phyloP scores from a whole-genome alignment of 768 basidiomycete genomes.

The Mycena olivaceomarginata region DNA sequence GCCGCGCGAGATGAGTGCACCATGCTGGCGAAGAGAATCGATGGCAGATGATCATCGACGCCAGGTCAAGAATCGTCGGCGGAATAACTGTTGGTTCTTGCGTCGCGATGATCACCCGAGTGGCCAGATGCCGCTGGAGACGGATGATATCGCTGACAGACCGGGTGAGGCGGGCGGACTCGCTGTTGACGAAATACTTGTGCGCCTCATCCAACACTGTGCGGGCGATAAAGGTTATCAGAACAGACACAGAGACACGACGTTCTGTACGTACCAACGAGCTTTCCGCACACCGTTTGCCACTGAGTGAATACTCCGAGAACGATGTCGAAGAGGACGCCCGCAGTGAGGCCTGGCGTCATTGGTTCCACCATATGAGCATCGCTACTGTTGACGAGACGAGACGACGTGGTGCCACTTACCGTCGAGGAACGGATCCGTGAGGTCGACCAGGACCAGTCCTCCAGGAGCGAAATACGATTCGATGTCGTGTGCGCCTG shows the following conservation, averaged over 20 bases:
- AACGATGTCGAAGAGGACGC: slow-evolving; percentile 68
- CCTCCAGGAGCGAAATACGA: slow-evolving; percentile 63
- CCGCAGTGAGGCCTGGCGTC: slow-evolving; percentile 33
- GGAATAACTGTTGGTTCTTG: slow-evolving; percentile 1
- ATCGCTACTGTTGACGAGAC: not conserved
- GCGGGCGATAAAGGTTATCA: not conserved
- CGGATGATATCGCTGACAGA: not conserved
- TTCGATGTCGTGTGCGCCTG: slow-evolving; percentile 31
- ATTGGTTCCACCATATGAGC: not conserved
- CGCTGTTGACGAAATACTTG: slow-evolving; percentile 9
- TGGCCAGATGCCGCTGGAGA: slow-evolving; percentile 3
- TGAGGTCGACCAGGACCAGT: slow-evolving; percentile 70
- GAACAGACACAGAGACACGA: not conserved
- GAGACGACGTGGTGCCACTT: slow-evolving; percentile 38
- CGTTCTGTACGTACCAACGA: not conserved
- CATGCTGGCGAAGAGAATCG: not conserved
- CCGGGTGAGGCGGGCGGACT: not conserved
- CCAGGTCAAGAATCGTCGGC: slow-evolving; percentile 1
- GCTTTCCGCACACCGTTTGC: slow-evolving; percentile 37
- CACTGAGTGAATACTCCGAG: slow-evolving; percentile 42
- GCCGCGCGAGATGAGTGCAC: slow-evolving; percentile 1
- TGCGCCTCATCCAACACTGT: not conserved
- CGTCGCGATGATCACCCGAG: not conserved
- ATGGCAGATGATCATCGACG: not conserved
- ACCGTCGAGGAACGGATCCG: slow-evolving; percentile 73